Conservation (phyloP, 805 yeast genomes). For the Ogataea ramenticola region DNA sequence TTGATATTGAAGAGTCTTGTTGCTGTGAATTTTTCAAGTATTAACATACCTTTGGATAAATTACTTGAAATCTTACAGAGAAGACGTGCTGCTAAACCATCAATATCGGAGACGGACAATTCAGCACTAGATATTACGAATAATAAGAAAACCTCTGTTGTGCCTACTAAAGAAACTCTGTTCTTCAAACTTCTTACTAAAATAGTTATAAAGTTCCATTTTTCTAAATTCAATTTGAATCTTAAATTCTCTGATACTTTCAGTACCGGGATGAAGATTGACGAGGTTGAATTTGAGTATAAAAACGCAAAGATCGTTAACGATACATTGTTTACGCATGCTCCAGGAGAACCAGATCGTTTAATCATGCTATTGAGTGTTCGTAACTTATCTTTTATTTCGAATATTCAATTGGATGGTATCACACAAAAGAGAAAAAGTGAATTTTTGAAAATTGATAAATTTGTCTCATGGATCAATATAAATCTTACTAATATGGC, state of each 20-base stretch:
- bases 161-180: background rate
- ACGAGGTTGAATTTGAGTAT: background rate
- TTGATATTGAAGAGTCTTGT: background rate
- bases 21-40: background rate
- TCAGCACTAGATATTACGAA: background rate
- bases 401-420: background rate
- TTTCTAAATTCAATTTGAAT: background rate
- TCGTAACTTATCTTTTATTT: background rate
- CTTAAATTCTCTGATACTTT: background rate
- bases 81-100: no score
- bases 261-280: background rate
- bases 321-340: background rate
- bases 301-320: background rate
- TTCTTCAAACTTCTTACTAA: background rate
- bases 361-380: background rate
- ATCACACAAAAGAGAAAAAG: background rate
- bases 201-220: background rate
- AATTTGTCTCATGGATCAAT: background rate
- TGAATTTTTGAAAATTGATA: background rate
- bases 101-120: no score
- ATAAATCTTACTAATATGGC: background rate
- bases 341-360: background rate
- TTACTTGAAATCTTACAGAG: background rate
- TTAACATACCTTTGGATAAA: background rate
- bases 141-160: no score